phyloP scores from a whole-genome alignment of 2,329 filamentous ascomycete genomes.

The Fusarium bulbicola region DNA sequence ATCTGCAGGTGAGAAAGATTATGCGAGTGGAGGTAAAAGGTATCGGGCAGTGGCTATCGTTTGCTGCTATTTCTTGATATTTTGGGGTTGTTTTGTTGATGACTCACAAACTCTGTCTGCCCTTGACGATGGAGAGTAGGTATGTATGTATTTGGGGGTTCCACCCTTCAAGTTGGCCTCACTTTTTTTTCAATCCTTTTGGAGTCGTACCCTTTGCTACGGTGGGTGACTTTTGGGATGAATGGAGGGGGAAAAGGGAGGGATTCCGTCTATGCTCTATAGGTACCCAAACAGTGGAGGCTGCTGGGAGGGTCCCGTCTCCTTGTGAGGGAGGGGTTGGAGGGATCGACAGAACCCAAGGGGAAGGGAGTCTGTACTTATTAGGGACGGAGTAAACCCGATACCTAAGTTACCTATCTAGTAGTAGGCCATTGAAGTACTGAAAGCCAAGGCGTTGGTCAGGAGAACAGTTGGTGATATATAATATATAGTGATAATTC shows the following conservation, averaged over 20 bases:
- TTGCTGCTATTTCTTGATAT: constrained; percentile 12
- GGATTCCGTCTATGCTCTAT: neutral
- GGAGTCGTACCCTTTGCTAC: constrained; percentile 8
- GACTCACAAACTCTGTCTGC: constrained; percentile 2
- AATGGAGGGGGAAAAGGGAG: neutral
- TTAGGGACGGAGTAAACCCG: neutral
- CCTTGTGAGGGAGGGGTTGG: constrained; percentile 11
- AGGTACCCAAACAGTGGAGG: neutral
- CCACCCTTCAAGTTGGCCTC: constrained; percentile 17
- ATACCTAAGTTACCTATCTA: neutral
- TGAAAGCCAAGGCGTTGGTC: neutral
- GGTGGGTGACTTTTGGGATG: neutral
- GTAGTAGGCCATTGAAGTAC: neutral
- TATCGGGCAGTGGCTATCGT: neutral
- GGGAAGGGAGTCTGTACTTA: constrained; percentile 1
- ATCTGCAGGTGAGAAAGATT: neutral
- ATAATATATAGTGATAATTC: neutral
- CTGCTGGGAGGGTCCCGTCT: neutral
- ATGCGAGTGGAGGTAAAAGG: neutral
- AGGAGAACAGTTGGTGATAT: neutral
- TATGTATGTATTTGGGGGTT: neutral
- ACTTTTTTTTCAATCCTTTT: constrained; percentile 1
- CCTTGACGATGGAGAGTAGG: neutral
- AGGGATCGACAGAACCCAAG: constrained; percentile 1
- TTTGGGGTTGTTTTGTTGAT: constrained; percentile 8